Conservation (phyloP, 2,329 filamentous ascomycete species). For the Hymenoscyphus albidus region DNA sequence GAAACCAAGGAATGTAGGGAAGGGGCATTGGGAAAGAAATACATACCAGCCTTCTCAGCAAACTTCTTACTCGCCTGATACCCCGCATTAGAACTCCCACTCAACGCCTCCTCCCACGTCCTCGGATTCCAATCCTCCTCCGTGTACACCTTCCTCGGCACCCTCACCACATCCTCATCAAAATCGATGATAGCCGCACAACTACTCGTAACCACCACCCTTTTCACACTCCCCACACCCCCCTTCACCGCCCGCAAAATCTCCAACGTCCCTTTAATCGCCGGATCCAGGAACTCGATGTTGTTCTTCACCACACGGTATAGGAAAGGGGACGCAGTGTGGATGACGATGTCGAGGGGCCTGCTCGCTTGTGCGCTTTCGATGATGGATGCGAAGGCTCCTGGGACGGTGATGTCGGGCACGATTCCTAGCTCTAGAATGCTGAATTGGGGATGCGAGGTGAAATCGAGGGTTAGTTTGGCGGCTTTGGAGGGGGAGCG, state of each 20-base stretch:
- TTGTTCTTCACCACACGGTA: constrained; percentile 17
- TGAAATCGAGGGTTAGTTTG: constrained; percentile 1
- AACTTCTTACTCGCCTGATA: constrained; percentile 58
- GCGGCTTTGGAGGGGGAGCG: constrained; percentile 3
- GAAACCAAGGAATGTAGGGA: neutral
- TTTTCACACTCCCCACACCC: neutral
- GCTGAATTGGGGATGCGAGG: neutral
- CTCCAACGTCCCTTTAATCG: neutral
- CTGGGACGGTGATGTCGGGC: constrained; percentile 30
- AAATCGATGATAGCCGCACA: constrained; percentile 30
- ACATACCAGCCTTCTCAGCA: constrained; percentile 62
- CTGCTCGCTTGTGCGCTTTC: constrained; percentile 53
- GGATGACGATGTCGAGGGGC: constrained; percentile 50
- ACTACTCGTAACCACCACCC: constrained; percentile 29
- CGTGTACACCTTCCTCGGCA: constrained; percentile 37
- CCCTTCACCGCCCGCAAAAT: neutral
- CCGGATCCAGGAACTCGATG: neutral
- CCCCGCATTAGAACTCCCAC: constrained; percentile 38
- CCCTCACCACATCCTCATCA: constrained; percentile 17
- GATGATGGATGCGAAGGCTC: constrained; percentile 24
- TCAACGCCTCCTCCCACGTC: constrained; percentile 41
- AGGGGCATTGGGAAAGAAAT: constrained; percentile 42
- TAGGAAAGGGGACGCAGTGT: constrained; percentile 58
- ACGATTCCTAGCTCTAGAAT: neutral
- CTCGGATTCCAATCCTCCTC: constrained; percentile 53